Evolutionary conservation across 768 basidiomycete species (phyloP), one percentile per base, ranked within the genome.

Genomic region (Boletus rubropictus): DNA sequence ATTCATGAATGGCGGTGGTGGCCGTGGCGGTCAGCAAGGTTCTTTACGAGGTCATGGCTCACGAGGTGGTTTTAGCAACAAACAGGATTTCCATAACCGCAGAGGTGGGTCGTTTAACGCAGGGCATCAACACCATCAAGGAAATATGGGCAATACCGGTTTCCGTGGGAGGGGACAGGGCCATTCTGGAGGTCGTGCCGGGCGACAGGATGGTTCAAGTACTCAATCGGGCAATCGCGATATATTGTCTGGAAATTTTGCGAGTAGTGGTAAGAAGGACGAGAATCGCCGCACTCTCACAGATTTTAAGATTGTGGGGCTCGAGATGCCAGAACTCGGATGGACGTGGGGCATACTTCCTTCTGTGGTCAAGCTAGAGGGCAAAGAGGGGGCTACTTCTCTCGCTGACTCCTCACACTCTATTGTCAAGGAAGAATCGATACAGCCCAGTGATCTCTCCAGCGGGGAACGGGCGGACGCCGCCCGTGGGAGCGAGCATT

Each of bases 241-340:
- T 63, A 72, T 73, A 34, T 54, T 71, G 17, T 58, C 70, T 55
- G 65, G 69, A 44, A 71, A 74, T 41, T 75, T 66, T 55, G 67
- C 73, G 58, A 67, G 67, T 39, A 62, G 69, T 61, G 81, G 83
- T 76, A 89, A 89, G 78, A 86, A 85, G 68, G 87, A 89, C 62
- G 89, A 91, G 67, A 86, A 86, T 63, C 80, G 85, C 61, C 81
- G 90, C 59, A 96, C 94, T 25, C 82, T 99, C 57, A 97, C 93
- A 31, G 95, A 98, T 71, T 99, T 99, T 80, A 90, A 95, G 71
- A 92, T 99, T 64, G 75, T 94, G 61, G 93, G 88, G 22, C 75
- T 97, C 56, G 82, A 89, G 63, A 86, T 96, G 55, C 80, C 75
- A 57, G 83, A 86, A 55, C 71, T 96, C 49, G 72, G 71, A 55